Base-by-base conservation (phyloP, 805 yeast genomes). In the Schwanniomyces yamadae region DNA sequence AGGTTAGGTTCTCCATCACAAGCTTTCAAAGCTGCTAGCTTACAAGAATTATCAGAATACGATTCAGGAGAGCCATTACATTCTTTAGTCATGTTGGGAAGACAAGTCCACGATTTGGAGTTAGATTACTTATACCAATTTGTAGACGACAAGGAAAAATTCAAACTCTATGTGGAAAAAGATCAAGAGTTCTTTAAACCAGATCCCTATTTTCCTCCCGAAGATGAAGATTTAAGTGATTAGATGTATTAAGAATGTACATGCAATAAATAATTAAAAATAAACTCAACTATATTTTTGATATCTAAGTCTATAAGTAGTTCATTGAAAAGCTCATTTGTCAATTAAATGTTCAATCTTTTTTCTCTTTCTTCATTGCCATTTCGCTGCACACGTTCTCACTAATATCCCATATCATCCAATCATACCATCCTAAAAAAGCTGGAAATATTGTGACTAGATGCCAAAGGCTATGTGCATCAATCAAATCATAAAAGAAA, bases 391-490 rank as follows among this genome's bases (percentile, higher is more conserved):
- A 47, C 18, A 66, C 57, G 40, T 66, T 67, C 41, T 54, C 64
- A 19, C 44, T 45, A 10, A 59, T 44, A 38, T 68, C 73, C 73
- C 73, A 68, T 18, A 67, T 39, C 51, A 67, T 48, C 73, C 73
- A 68, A 40, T 66, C 70, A 45, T 66, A 66, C 72, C 72, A 68
- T 2, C 69, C 67, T 32, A 44, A 54, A 26, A 57, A 57, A n/a
- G 52, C 58, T 5, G 66, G 64, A 18, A 67, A 19, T 2, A 91
- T 81, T 0, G 99, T 93, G 11, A 86, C 80, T 18, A 84, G 70
- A 57, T 93, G 99, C 99, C 99, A 93, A 28, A 93, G 56, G 1
- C 96, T 80, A 58, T 93, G 99, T 0, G 98, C 95, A 63, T 93
- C 99, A 0, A 93, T 49, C 25, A 85, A 70, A 47, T 73, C 84